Base-by-base conservation (phyloP, 2,329 filamentous ascomycete genomes). In the Fusarium palustre region DNA sequence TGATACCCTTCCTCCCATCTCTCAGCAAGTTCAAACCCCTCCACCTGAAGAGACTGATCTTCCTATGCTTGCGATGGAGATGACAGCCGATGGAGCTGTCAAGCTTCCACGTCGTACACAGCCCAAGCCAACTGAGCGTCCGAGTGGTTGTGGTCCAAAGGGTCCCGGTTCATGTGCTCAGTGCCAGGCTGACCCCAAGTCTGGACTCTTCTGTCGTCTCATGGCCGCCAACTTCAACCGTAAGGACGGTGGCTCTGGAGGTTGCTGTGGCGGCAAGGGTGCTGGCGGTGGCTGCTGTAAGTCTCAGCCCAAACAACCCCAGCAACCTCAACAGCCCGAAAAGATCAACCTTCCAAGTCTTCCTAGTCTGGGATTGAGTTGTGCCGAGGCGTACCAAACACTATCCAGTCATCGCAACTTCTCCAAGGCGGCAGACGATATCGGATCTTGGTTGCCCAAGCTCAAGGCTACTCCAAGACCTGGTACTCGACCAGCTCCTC, bases 141-240 rank as follows among this genome's bases (percentile, higher is more conserved):
- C 79, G 30, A 81, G 84, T 38, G 81, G 84, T 34, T 90, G 87
- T 61, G 87, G 91, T 28, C 84, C 87, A 38, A 90, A 90, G 55
- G 92, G 91, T 0, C 92, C 92, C 0, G 92, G 92, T 12, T 92
- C 90, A 18, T 96, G 92, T 76, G 87, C 90, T 6, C 92, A 95
- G 80, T 96, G 92, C 76, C 85, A 91, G 62, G 84, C 88, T 3
- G 92, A 95, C 76, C 92, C 92, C 20, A 90, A 91, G 76, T 93
- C 92, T 5, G 92, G 91, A 2, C 87, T 94, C 38, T 96, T 96
- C 82, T 96, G 92, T 79, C 91, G 92, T 66, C 91, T 92, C 13
- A 87, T 95, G 54, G 91, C 92, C 25, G 92, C 92, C 64, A 90
- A 83, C 70, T 81, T 88, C 63, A 81, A 84, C 62, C 82, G 82